Evolutionary conservation across 208 protist species (phyloP), one percentile per base, ranked within the genome.

Genomic region (Novymonas esmeraldas): DNA sequence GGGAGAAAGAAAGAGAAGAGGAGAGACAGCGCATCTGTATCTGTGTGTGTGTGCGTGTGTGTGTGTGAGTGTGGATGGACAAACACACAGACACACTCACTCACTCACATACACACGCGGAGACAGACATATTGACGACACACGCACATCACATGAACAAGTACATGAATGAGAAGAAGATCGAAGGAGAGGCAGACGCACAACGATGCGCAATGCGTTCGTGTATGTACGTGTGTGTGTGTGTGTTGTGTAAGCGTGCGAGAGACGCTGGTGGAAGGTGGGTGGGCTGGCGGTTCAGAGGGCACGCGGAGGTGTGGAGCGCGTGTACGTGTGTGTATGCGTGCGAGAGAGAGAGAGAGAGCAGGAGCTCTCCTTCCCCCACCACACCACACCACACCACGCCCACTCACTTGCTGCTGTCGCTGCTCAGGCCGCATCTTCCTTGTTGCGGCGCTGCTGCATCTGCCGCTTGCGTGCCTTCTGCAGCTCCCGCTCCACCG

Each of bases 401-500:
- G 26, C 44, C 16, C 52, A 5, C 10, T 24, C 22, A 6, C n/a
- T 58, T n/a, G 7, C 6, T 58, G 16, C 31, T 33, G 7, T 66
- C 36, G 1, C 24, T 10, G 18, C 36, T 73, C 54, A 78, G 24
- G 38, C 42, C 48, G 45, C 64, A 51, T 88, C 78, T 28, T 84
- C 82, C 65, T 80, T 88, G 46, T 64, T 73, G 39, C 64, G 76
- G 11, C 75, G 56, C 55, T 82, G 78, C 74, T 82, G 79, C 82
- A 73, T 54, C 60, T 89, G 78, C 58, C 76, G 73, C 54, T 83
- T 77, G 54, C 89, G 89, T 38, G 78, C 81, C 81, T 95, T 95
- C 84, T 94, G 95, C 51, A 81, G 72, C 79, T 95, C 92, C 42
- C 90, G 65, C 74, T 94, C 87, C 31, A 97, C 92, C 20, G 87